Evolutionary conservation across 768 basidiomycete genomes (phyloP).

Genomic region (Termitomyces eurrhizus): DNA sequence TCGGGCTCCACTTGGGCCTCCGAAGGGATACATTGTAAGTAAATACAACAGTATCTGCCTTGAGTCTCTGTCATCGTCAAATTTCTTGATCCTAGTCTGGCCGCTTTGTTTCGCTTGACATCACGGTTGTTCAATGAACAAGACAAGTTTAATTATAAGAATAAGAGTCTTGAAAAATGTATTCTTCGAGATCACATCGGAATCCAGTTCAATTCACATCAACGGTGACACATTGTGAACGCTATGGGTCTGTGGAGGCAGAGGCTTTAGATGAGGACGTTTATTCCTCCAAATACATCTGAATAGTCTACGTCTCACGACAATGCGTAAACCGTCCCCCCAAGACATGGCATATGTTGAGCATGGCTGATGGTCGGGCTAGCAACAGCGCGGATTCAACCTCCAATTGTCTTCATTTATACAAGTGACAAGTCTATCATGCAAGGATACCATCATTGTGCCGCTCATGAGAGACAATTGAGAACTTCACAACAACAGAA

Average conservation of each 20-base stretch:
- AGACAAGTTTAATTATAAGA: not conserved
- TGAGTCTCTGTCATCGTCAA: not conserved
- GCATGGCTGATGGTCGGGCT: not conserved
- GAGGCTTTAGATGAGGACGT: no score
- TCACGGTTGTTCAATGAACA: not conserved
- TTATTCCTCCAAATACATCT: not conserved
- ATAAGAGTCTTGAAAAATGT: not conserved
- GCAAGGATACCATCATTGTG: not conserved
- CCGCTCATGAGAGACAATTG: not conserved
- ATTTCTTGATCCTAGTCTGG: not conserved
- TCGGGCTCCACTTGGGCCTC: not conserved
- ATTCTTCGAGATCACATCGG: not conserved
- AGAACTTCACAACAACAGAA: not conserved
- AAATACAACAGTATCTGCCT: not conserved
- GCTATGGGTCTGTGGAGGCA: not conserved
- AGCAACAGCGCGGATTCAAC: not conserved
- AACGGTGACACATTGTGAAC: not conserved
- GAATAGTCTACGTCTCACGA: not conserved
- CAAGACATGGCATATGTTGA: not conserved
- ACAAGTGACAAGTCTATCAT: not conserved
- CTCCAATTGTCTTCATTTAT: not conserved
- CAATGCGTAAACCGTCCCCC: not conserved
- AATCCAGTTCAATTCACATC: not conserved
- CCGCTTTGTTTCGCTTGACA: not conserved
- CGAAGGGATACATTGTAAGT: not conserved